Conservation (phyloP, 163 green algal species). For the Volvox carteri region DNA sequence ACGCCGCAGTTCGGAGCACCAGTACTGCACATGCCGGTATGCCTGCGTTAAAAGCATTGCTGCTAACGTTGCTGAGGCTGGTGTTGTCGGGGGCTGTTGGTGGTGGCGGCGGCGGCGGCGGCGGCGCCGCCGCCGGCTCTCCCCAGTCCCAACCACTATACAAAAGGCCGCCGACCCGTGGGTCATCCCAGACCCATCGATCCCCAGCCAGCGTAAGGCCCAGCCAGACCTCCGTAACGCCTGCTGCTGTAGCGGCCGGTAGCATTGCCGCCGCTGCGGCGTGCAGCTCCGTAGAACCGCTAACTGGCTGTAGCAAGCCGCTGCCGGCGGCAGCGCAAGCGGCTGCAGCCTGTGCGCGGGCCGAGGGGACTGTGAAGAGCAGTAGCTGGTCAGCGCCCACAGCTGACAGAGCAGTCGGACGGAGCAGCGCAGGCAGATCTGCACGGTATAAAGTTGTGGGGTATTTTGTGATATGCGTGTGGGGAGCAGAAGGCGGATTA, state of each 20-base stretch:
- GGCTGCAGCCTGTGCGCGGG: background rate
- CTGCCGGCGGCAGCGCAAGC: background rate
- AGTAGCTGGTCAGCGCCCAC: constrained; percentile 23
- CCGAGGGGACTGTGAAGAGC: background rate
- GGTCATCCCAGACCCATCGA: constrained; percentile 41
- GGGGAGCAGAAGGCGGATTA: too few relatives aligned
- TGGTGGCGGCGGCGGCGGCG: too few relatives aligned
- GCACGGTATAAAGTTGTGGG: background rate
- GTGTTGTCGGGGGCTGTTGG: too few relatives aligned
- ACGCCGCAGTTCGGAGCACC: background rate
- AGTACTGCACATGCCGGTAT: constrained; percentile 11
- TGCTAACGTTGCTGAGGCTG: background rate
- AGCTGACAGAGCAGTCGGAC: background rate
- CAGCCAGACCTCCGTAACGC: constrained; percentile 14
- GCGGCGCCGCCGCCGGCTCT: background rate
- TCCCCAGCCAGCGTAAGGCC: background rate
- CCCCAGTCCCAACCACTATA: constrained; percentile 31
- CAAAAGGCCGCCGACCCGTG: background rate
- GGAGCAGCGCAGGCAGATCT: constrained; percentile 12
- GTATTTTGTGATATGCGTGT: too few relatives aligned
- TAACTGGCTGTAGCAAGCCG: background rate
- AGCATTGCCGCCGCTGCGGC: constrained; percentile 16
- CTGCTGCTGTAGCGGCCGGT: background rate
- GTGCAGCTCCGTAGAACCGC: background rate
- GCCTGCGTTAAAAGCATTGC: background rate